These are phyloP conservation scores for Hibiscus tridactylites DNA, from an alignment of 345 rosid species.

Conservation along the genomic window DNA sequence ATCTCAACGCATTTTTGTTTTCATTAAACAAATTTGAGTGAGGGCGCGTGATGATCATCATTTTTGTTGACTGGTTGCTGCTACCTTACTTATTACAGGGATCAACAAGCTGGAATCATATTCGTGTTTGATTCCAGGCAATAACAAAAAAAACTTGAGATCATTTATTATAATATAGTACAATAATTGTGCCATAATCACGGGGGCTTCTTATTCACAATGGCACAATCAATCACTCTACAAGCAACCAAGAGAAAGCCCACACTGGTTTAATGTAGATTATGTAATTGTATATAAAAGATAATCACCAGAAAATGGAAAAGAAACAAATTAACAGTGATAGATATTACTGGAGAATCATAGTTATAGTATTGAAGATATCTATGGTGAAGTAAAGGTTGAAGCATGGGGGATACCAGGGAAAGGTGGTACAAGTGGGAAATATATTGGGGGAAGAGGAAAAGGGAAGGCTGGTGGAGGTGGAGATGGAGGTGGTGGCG, in stretches of 20 bases:
- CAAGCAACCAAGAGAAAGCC: not conserved
- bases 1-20: not conserved
- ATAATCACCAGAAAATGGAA: not conserved
- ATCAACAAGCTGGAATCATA: not conserved
- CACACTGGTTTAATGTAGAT: not conserved
- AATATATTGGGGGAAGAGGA: slow-evolving; percentile 31
- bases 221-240: not conserved
- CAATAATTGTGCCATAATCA: not conserved
- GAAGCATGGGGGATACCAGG: slow-evolving; percentile 41
- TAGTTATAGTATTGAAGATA: slow-evolving; percentile 14
- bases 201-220: not conserved
- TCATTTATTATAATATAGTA: too few species aligned
- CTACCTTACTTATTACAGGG: not conserved
- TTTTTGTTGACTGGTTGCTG: not conserved
- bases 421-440: slow-evolving; percentile 24
- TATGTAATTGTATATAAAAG: not conserved
- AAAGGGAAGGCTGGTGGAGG: slow-evolving; percentile 29
- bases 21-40: too few species aligned
- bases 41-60: too few species aligned
- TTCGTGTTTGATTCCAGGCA: too few species aligned
- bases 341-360: too few species aligned
- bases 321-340: not conserved
- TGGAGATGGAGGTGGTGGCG: too few species aligned
- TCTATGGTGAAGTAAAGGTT: slow-evolving; percentile 15
- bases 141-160: not conserved